Conservation (phyloP, 2,329 filamentous ascomycete genomes). For the Nothomitra cinnamomea region DNA sequence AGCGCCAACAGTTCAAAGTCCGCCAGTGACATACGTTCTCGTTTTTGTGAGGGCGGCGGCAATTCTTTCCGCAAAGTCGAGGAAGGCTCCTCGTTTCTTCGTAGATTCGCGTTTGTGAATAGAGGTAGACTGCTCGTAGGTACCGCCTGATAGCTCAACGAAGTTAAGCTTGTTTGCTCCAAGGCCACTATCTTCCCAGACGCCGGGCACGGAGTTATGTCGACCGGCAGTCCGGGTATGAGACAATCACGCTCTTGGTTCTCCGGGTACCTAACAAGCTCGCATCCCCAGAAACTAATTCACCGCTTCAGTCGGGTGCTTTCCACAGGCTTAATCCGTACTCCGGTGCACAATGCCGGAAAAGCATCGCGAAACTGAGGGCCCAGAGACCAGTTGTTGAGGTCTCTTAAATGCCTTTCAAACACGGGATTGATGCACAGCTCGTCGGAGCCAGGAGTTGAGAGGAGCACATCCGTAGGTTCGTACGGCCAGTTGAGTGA, state of each 20-base stretch:
- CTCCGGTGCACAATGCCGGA: constrained; percentile 31
- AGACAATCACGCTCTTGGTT: no score
- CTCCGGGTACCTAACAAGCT: no score
- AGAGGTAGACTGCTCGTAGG: constrained; percentile 37
- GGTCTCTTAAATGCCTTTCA: constrained; percentile 55
- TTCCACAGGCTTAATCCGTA: constrained; percentile 28
- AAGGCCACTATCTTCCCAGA: no score
- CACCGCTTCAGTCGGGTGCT: constrained; percentile 24
- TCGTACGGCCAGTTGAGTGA: constrained; percentile 68
- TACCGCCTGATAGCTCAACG: constrained; percentile 43
- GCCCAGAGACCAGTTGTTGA: constrained; percentile 72
- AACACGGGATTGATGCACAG: constrained; percentile 63
- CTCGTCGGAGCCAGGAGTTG: neutral
- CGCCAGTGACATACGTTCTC: constrained; percentile 41
- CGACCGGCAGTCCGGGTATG: no score
- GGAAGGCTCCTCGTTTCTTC: constrained; percentile 38
- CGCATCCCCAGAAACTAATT: no score
- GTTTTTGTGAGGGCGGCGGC: constrained; percentile 32
- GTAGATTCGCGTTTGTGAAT: constrained; percentile 35
- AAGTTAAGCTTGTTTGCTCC: constrained; percentile 23
- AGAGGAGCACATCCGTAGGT: constrained; percentile 35
- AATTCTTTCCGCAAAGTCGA: constrained; percentile 40
- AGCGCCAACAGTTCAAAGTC: constrained; percentile 34
- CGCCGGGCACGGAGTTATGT: no score
- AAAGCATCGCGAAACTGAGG: constrained; percentile 48